Evolutionary conservation across 345 rosid species (phyloP).

Genomic region (Pistacia vera): DNA sequence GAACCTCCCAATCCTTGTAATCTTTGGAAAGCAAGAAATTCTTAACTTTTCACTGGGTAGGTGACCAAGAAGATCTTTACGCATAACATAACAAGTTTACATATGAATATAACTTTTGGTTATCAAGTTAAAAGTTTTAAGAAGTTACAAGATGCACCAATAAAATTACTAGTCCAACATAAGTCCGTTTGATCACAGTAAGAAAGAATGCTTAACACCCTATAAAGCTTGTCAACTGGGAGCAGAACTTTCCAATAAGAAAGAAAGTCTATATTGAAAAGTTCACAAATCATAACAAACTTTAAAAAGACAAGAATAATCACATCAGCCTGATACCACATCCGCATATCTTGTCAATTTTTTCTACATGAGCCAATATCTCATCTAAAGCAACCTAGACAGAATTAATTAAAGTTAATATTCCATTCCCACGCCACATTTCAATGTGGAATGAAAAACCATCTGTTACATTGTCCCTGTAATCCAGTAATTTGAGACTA

Average conservation of each 20-base stretch:
- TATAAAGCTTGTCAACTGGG: neutral
- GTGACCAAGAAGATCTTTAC: neutral
- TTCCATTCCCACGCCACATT: neutral
- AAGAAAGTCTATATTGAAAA: neutral
- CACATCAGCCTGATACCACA: neutral
- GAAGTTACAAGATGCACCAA: neutral
- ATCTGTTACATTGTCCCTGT: neutral
- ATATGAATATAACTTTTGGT: no score
- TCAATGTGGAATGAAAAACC: neutral
- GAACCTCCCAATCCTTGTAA: neutral
- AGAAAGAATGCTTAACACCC: neutral
- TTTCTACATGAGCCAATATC: neutral
- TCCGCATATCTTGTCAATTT: neutral
- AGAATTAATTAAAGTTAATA: neutral
- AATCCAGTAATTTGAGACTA: neutral
- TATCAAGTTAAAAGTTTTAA: neutral
- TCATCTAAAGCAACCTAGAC: neutral
- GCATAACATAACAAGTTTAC: no score
- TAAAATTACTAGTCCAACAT: neutral
- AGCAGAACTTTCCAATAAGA: neutral
- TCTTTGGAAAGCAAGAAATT: neutral
- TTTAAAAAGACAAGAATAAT: neutral
- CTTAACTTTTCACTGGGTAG: neutral
- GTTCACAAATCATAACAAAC: constrained; percentile 5
- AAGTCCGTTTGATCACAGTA: neutral